phyloP scores from a whole-genome alignment of 2,329 filamentous ascomycete species.

The Colletotrichum scovillei region DNA sequence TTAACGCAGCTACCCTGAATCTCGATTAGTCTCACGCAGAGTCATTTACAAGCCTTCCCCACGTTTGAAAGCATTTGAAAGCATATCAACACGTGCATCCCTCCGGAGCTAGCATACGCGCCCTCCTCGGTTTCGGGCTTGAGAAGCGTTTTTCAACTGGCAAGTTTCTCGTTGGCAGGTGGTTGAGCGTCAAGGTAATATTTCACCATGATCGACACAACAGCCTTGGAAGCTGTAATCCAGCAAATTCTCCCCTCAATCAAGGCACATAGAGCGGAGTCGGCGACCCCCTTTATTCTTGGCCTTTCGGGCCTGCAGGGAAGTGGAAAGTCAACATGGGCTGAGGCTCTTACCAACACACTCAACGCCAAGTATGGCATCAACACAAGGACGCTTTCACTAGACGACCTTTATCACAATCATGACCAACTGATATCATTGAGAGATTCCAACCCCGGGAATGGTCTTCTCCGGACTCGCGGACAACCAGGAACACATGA shows the following conservation, averaged over 20 bases:
- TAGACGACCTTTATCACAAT: slow-evolving; percentile 33
- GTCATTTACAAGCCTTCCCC: neutral
- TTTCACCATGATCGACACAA: slow-evolving; percentile 19
- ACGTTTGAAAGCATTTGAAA: slow-evolving; percentile 1
- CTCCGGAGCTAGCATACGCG: neutral
- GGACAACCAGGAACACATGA: slow-evolving; percentile 33
- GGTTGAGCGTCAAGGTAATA: neutral
- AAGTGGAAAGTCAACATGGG: slow-evolving; percentile 35
- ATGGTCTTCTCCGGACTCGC: slow-evolving; percentile 23
- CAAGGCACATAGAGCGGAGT: neutral
- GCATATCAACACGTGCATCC: slow-evolving; percentile 5
- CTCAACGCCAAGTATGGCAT: slow-evolving; percentile 27
- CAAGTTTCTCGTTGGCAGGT: neutral
- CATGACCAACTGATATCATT: slow-evolving; percentile 22
- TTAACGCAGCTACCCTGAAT: neutral
- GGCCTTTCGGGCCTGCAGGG: slow-evolving; percentile 32
- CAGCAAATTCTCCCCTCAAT: slow-evolving; percentile 21
- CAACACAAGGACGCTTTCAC: slow-evolving; percentile 28
- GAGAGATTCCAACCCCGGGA: slow-evolving; percentile 16
- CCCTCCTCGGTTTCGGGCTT: neutral
- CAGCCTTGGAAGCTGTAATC: slow-evolving; percentile 12
- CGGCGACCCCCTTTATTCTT: slow-evolving; percentile 21
- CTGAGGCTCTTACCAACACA: slow-evolving; percentile 22
- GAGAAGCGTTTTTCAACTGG: neutral
- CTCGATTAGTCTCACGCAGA: neutral